Evolutionary conservation across 345 rosid species (phyloP).

Genomic region (Raphanus sativus): DNA sequence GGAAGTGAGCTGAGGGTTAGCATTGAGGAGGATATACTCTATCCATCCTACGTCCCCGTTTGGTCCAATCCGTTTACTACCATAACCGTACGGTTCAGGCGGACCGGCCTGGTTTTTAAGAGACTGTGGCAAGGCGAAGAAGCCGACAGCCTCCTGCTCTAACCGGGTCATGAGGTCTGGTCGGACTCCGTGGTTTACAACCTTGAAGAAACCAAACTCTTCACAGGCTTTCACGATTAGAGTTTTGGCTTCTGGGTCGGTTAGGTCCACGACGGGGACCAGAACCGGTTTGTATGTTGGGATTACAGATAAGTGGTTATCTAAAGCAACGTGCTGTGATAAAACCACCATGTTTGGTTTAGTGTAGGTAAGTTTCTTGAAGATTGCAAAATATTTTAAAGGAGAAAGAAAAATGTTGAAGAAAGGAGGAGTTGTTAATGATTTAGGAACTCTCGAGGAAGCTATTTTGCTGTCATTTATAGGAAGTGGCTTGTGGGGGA

Average conservation of each 20-base stretch:
- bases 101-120: slow-evolving; percentile 76
- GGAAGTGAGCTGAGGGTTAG: slow-evolving; percentile 45
- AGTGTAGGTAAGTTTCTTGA: background rate
- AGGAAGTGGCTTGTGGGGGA: background rate
- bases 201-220: slow-evolving; percentile 80
- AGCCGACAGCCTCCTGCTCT: slow-evolving; percentile 57
- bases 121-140: slow-evolving; percentile 67
- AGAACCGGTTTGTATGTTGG: slow-evolving; percentile 57
- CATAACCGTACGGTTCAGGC: slow-evolving; percentile 89
- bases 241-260: slow-evolving; percentile 57
- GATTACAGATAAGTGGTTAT: slow-evolving; percentile 51
- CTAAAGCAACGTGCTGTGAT: slow-evolving; percentile 50
- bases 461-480: slow-evolving; percentile 32
- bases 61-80: slow-evolving; percentile 68
- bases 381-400: background rate
- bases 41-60: slow-evolving; percentile 91
- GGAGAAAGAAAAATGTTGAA: background rate
- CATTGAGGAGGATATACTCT: slow-evolving; percentile 70
- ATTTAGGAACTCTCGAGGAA: slow-evolving; percentile 24
- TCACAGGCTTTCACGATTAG: slow-evolving; percentile 62
- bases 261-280: slow-evolving; percentile 61
- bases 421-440: slow-evolving; percentile 6
- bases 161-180: slow-evolving; percentile 49
- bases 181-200: slow-evolving; percentile 70
- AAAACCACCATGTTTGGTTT: slow-evolving; percentile 64